Evolutionary conservation across 306 rosid genomes (phyloP), one percentile per base, ranked within the genome.

Genomic region (Sindora glabra): DNA sequence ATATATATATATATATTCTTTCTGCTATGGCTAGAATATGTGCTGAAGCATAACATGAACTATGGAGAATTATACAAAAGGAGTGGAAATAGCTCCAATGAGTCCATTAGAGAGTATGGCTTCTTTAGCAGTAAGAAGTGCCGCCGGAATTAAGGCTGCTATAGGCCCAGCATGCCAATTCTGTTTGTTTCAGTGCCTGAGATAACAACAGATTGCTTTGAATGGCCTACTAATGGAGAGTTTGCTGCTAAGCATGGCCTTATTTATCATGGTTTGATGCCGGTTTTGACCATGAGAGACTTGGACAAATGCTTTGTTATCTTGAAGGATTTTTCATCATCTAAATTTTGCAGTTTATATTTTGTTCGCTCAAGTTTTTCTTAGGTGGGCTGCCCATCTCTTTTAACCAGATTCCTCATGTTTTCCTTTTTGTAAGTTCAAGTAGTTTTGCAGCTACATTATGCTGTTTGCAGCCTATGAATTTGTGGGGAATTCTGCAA

Each of bases 121-220:
- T 33, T 54, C 77, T 10, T 56, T 71, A 17, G 79, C 79, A 1
- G 74, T 78, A 29, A n/a, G 44, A 9, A 46, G 74, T 4, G 74
- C 74, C 10, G 26, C 33, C 39, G 34, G 39, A 41, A 53, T 68
- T 27, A 68, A 69, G 2, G 83, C 83, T 1, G 70, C 68, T 14
- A 83, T 67, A 69, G 89, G 72, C 89, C 89, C 32, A 73, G 74
- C 12, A 67, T 79, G 80, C 89, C 83, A 0, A 74, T 83, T 54
- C 47, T 83, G 59, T 80, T 85, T 0, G 78, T 79, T 55, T 71
- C 79, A n/a, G 68, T 67, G 13, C 83, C 83, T 18, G 64, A 71
- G 74, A 71, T 67, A 15, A 66, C 46, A 38, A 73, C 85, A 42
- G 69, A 83, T 48, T 66, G 62, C 23, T 56, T 76, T 17, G 67